Evolutionary conservation across 2,329 filamentous ascomycete species (phyloP).

Genomic region (Trichoderma polysporum): DNA sequence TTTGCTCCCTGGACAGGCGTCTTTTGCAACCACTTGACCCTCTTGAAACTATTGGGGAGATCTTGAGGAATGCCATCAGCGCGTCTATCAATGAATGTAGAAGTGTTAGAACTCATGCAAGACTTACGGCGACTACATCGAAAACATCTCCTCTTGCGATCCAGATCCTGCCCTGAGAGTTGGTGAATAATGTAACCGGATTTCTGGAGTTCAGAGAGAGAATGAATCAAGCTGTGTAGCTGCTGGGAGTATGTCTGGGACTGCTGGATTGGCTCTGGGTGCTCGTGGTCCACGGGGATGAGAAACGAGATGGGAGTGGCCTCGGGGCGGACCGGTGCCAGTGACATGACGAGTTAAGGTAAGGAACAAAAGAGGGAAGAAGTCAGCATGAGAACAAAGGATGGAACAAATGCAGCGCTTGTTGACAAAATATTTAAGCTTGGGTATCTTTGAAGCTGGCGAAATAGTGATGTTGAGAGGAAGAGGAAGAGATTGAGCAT

Average conservation of each 20-base stretch:
- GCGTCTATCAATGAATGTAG: neutral
- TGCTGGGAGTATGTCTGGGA: constrained; percentile 25
- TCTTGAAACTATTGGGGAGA: neutral
- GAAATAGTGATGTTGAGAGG: neutral
- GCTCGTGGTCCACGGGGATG: neutral
- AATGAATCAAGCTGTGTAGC: constrained; percentile 26
- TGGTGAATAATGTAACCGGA: constrained; percentile 32
- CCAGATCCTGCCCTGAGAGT: constrained; percentile 29
- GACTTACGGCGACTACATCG: constrained; percentile 30
- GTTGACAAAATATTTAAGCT: neutral
- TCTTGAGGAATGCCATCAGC: neutral
- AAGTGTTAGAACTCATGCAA: neutral
- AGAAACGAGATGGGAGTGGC: neutral
- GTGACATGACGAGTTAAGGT: neutral
- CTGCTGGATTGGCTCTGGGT: constrained; percentile 25
- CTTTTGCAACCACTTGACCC: neutral
- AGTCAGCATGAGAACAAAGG: neutral
- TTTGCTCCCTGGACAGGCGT: neutral
- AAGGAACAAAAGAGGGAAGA: neutral
- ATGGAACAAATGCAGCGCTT: too few species aligned
- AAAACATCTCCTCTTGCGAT: constrained; percentile 34
- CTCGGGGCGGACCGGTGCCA: neutral
- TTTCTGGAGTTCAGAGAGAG: constrained; percentile 24
- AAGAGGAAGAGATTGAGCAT: neutral
- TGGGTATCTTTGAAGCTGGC: neutral